Conservation (phyloP, 345 rosid genomes). For the Cochlearia excelsa region DNA sequence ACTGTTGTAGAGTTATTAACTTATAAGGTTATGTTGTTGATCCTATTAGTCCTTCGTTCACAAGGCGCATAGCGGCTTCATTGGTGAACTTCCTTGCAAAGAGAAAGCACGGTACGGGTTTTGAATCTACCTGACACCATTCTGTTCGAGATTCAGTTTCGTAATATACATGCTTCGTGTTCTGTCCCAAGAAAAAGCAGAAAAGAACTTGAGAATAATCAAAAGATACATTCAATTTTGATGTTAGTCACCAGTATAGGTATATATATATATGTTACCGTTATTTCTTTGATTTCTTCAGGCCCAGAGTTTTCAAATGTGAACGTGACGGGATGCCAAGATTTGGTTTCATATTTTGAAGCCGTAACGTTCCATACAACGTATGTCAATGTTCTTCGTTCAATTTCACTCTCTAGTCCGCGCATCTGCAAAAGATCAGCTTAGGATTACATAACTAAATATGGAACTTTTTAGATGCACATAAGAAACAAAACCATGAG, state of each 20-base stretch:
- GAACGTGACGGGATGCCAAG: conserved; percentile 92
- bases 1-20: not conserved
- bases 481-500: not conserved
- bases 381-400: conserved; percentile 82
- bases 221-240: not conserved
- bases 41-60: not conserved
- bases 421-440: conserved; percentile 47
- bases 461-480: not conserved
- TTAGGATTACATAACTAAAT: not conserved
- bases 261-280: conserved; percentile 42
- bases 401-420: conserved; percentile 72
- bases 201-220: not conserved
- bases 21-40: conserved; percentile 13
- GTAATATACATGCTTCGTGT: conserved; percentile 45
- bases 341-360: conserved; percentile 53
- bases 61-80: not conserved
- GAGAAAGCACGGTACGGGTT: not conserved
- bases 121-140: not conserved
- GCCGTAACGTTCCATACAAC: conserved; percentile 73
- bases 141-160: not conserved
- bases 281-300: conserved; percentile 53
- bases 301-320: conserved; percentile 56
- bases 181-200: conserved; percentile 35
- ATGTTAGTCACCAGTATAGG: no score
- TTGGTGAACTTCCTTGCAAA: not conserved